Evolutionary conservation across 768 basidiomycete species (phyloP), one percentile per base, ranked within the genome.

Genomic region (Podaxis sp.): DNA sequence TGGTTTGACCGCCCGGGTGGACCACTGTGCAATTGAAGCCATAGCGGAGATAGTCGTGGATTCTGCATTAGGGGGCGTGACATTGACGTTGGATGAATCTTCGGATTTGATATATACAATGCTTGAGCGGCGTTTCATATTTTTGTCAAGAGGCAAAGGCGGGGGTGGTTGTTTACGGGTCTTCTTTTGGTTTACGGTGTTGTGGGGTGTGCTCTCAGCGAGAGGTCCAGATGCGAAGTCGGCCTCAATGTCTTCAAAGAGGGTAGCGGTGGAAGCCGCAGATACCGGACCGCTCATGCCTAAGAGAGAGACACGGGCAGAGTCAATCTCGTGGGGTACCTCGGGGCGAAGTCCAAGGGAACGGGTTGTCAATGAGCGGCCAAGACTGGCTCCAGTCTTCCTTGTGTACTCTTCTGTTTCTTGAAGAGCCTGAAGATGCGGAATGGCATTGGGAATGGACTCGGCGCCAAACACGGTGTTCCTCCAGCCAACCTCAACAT

Each of bases 21-120:
- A 81, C 77, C 80, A 83, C 65, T 80, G 79, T 63, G 77, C 75
- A 63, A 80, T 69, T 36, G 80, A 70, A 48, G 78, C 70, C 62
- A 75, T 76, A 19, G 78, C 60, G 8, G 79, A 78, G 17, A 74
- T 71, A 22, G 73, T 56, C 26, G 70, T 65, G 51, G 69, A 57
- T 55, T 69, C 59, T 55, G 70, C 68, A 49, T 63, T 59, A 9
- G 65, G 40, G 7, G 63, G 57, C 46, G 68, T 66, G 65, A 68
- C 68, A 36, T 68, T 61, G 6, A 71, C 60, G 57, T 70, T 61
- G 76, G 69, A 17, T 8, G 44, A 58, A 69, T 84, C 78, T 65
- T 84, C 82, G 57, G 87, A 86, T 76, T 81, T 85, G 69, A 87
- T 84, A 74, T 89, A 87, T 63, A 82, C 75, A 73, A 89, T 85